A percentile compares a stretch with the other conserved stretches of the same genome.
These are phyloP conservation scores for Coemansia sp. DNA, from an alignment of 192 early-diverging fungal species.

Conservation along the genomic window DNA sequence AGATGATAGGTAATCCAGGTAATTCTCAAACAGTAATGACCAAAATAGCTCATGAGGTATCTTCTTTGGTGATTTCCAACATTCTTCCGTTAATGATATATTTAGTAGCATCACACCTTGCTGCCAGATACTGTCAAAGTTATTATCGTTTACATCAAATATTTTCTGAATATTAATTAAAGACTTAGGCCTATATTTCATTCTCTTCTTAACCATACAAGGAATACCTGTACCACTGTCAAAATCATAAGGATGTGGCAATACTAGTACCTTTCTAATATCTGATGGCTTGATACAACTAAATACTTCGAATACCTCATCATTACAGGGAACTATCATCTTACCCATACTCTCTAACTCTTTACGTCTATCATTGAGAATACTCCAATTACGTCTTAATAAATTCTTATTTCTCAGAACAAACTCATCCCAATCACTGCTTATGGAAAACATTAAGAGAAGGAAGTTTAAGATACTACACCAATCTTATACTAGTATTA, in stretches of 20 bases:
- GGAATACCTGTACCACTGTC: constrained; percentile 18
- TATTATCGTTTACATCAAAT: background rate
- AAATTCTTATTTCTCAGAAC: too few relatives aligned
- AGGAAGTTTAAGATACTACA: too few relatives aligned
- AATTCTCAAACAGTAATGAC: constrained; percentile 8
- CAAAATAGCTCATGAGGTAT: constrained; percentile 19
- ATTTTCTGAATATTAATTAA: constrained; percentile 12
- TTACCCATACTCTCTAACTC: too few relatives aligned
- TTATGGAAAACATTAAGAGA: too few relatives aligned
- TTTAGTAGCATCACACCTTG: constrained; percentile 7
- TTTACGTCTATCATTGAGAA: too few relatives aligned
- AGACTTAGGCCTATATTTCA: background rate
- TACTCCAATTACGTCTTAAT: too few relatives aligned
- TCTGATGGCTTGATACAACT: constrained; percentile 1
- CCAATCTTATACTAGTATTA: too few relatives aligned
- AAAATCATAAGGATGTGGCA: constrained; percentile 17
- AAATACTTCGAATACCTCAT: constrained; percentile 4
- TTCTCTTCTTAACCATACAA: constrained; percentile 8
- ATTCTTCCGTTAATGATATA: constrained; percentile 13
- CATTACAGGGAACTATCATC: constrained; percentile 3
- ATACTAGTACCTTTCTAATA: constrained; percentile 3
- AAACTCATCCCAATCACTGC: too few relatives aligned
- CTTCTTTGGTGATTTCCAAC: background rate
- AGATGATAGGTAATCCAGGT: constrained; percentile 4
- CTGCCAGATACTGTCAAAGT: constrained; percentile 4